Conservation (phyloP, 78 protist species). For the Dictyostelium purpureum region DNA sequence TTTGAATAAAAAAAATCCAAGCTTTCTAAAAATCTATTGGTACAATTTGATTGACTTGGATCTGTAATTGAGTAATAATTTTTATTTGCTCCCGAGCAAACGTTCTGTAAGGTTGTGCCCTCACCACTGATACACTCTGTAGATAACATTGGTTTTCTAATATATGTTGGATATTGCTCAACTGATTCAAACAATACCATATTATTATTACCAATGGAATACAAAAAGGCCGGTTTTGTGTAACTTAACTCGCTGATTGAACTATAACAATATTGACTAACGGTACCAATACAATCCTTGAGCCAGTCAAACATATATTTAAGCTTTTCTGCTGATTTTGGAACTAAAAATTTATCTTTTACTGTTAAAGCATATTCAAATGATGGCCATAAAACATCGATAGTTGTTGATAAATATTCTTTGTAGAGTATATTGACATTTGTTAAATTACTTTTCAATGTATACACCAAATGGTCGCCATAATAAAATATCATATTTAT, state of each 20-base stretch:
- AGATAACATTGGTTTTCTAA: neutral
- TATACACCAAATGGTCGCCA: constrained; percentile 17
- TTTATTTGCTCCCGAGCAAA: no score
- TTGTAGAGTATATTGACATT: neutral
- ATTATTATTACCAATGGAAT: neutral
- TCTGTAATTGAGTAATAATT: neutral
- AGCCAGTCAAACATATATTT: constrained; percentile 7
- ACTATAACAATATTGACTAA: neutral
- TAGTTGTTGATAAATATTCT: neutral
- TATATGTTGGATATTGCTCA: constrained; percentile 9
- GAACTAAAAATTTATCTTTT: neutral
- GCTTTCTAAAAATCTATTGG: neutral
- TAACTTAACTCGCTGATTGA: neutral
- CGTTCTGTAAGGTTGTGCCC: no score
- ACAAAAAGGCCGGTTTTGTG: neutral
- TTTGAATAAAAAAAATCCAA: neutral
- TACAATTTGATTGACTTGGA: neutral
- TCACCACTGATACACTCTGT: neutral
- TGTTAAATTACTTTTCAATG: neutral
- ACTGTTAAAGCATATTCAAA: neutral
- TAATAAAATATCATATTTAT: constrained; percentile 5
- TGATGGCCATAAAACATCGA: constrained; percentile 43
- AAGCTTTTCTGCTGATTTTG: neutral
- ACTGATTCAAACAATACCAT: neutral
- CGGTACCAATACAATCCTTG: neutral